These are phyloP conservation scores for Blastomyces gilchristii DNA, from an alignment of 2,329 filamentous ascomycete genomes.

Conservation along the genomic window DNA sequence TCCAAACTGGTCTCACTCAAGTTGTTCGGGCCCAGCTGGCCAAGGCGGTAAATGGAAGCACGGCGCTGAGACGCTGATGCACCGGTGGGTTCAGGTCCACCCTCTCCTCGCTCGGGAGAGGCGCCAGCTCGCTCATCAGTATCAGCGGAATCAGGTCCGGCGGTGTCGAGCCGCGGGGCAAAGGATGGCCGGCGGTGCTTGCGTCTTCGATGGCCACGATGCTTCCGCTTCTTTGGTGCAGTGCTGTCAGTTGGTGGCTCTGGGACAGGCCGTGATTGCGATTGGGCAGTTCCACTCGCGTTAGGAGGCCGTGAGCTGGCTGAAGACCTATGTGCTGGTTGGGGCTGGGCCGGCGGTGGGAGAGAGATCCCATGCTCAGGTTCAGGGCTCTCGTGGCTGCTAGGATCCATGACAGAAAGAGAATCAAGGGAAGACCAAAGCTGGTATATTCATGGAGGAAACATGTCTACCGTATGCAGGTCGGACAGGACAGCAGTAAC, in stretches of 20 bases:
- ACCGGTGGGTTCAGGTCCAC: conserved; percentile 32
- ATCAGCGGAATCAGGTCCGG: conserved; percentile 21
- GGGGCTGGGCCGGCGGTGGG: neutral
- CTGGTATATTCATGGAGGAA: neutral
- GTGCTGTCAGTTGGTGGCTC: conserved; percentile 9
- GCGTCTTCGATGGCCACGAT: conserved; percentile 69
- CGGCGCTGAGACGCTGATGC: conserved; percentile 28
- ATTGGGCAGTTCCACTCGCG: conserved; percentile 2
- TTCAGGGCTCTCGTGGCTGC: neutral
- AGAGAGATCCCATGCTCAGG: neutral
- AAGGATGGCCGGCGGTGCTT: conserved; percentile 71
- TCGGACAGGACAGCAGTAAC: neutral
- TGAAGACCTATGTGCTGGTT: neutral
- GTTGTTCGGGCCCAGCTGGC: conserved; percentile 41
- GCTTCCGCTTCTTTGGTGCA: conserved; percentile 55
- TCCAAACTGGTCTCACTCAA: conserved; percentile 79
- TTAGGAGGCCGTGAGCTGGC: neutral
- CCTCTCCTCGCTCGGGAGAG: conserved; percentile 41
- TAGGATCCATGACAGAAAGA: neutral
- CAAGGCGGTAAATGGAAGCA: conserved; percentile 45
- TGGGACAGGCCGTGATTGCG: neutral
- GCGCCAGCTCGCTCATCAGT: conserved; percentile 22
- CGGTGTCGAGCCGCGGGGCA: conserved; percentile 51
- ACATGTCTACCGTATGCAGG: neutral
- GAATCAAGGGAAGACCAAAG: neutral